Percentiles rank a stretch among this genome's conserved stretches.
Conservation (phyloP, 2,329 filamentous ascomycete genomes). For the Orbilia blumenaviensis region DNA sequence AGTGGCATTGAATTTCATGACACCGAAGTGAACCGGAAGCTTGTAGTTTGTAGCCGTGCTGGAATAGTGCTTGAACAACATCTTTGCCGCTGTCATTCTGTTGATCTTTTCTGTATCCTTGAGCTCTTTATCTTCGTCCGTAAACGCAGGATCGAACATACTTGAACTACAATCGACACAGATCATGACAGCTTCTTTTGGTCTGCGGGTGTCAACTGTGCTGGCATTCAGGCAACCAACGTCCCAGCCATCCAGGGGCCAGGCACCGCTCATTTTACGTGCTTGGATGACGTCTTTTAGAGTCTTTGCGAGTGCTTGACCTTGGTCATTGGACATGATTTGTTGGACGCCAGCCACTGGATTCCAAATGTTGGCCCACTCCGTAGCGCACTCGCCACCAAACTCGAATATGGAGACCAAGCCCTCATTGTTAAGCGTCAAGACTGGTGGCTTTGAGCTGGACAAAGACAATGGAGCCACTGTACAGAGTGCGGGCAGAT, state of each 20-base stretch:
- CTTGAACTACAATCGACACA: conserved; percentile 52
- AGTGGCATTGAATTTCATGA: conserved; percentile 39
- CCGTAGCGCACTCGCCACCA: conserved; percentile 44
- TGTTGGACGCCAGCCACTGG: conserved; percentile 36
- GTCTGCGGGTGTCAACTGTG: conserved; percentile 49
- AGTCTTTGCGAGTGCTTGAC: conserved; percentile 43
- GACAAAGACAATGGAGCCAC: conserved; percentile 45
- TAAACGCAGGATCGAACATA: conserved; percentile 42
- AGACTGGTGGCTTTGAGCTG: conserved; percentile 35
- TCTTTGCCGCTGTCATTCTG: conserved; percentile 41
- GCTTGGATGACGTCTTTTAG: conserved; percentile 46
- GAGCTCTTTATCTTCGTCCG: conserved; percentile 30
- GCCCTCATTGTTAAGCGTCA: conserved; percentile 47
- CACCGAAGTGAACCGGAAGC: conserved; percentile 48
- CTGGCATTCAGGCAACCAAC: conserved; percentile 50
- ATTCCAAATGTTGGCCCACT: conserved; percentile 51
- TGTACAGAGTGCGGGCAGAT: conserved; percentile 34
- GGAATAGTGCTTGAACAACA: conserved; percentile 45
- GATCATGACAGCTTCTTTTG: conserved; percentile 49
- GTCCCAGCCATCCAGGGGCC: conserved; percentile 52
- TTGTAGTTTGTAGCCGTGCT: conserved; percentile 45
- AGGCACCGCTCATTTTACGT: conserved; percentile 36
- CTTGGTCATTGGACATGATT: conserved; percentile 48
- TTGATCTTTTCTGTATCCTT: conserved; percentile 23
- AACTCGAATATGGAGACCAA: conserved; percentile 48